Conservation (phyloP, 345 rosid genomes). For the Carallia pectinifolia region DNA sequence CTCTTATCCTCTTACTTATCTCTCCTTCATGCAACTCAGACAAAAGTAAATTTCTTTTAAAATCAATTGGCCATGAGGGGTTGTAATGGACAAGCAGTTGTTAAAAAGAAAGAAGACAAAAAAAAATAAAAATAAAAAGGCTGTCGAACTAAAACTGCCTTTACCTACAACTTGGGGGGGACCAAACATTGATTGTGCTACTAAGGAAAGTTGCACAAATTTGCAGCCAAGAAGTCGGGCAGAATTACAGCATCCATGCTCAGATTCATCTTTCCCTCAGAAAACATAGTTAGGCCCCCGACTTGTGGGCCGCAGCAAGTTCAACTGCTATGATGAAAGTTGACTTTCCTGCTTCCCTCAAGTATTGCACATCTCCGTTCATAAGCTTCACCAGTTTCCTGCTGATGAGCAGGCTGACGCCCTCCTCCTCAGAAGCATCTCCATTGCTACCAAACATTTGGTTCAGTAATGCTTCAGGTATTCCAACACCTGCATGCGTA, state of each 20-base stretch:
- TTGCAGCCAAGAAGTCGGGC: neutral
- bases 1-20: no score
- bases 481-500: conserved; percentile 59
- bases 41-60: no score
- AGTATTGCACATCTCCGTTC: conserved; percentile 86
- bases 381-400: conserved; percentile 73
- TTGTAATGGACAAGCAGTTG: no score
- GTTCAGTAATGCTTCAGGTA: conserved; percentile 66
- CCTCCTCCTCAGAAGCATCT: conserved; percentile 71
- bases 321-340: conserved; percentile 62
- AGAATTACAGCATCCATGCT: conserved; percentile 3
- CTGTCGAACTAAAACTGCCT: no score
- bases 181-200: no score
- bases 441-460: conserved; percentile 70
- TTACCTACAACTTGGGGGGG: no score
- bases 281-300: conserved; percentile 8
- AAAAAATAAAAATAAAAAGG: no score
- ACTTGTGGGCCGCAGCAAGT: conserved; percentile 56
- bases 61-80: no score
- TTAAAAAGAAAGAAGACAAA: no score
- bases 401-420: conserved; percentile 71
- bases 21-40: no score
- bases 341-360: conserved; percentile 78
- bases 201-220: conserved; percentile 1
- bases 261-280: conserved; percentile 1